Evolutionary conservation across 2,329 filamentous ascomycete genomes (phyloP), one percentile per base, ranked within the genome.

Genomic region (Talaromyces funiculosus): DNA sequence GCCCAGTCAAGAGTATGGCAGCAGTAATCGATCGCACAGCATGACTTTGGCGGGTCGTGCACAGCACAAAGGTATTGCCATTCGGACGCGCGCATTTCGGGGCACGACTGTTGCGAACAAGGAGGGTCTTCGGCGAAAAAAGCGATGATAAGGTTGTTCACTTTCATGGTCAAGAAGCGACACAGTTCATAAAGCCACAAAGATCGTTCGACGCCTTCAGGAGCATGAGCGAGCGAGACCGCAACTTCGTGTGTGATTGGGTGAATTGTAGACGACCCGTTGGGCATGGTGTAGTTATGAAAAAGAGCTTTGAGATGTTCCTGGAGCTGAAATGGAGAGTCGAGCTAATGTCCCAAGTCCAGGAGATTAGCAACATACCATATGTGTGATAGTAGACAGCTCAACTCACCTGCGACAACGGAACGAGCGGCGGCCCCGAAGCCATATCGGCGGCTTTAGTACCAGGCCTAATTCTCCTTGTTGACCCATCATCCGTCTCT

Each of bases 1-100:
- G 94, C 94, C 91, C 93, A 97, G 78, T 99, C 94, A 45, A 99
- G 86, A 0, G 94, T 99, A 73, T 99, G 94, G 74, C 93, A 97
- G 82, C 92, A 97, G 78, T 99, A 99, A 77, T 99, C 94, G 71
- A 99, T 97, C 56, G 94, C 94, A 75, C 93, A 97, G 80, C 94
- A 99, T 69, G 89, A 90, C 78, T 97, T 97, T 53, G 94, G 94
- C 54, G 92, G 89, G 72, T 97, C 93, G 73, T 99, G 94, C 3
- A 97, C 94, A 55, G 94, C 94, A 78, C 94, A 99, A 53, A 99
- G 85, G 71, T 97, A 99, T 77, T 99, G 94, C 94, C 94, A 99
- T 79, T 99, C 93, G 31, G 90, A 94, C 2, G 94, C 94, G 71
- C 94, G 92, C 94, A 99, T 99, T 77, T 99, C 94, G 33, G 92